Conservation (phyloP, 2,329 filamentous ascomycete species). For the Penicillium sp. region DNA sequence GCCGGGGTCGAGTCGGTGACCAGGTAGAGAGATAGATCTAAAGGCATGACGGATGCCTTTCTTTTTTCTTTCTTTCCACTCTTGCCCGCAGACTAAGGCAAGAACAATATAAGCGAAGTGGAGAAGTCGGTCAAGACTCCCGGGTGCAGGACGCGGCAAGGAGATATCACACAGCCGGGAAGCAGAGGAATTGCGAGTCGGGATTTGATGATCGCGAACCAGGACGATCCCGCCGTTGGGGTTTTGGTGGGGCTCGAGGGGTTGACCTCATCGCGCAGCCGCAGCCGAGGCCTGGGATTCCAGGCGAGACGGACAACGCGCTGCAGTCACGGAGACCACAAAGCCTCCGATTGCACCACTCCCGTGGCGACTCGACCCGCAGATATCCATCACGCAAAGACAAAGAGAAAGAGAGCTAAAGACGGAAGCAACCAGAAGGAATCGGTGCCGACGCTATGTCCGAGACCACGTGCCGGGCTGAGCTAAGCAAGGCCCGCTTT, state of each 20-base stretch:
- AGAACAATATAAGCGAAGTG: too few relatives aligned
- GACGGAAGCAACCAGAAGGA: too few relatives aligned
- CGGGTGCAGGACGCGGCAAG: too few relatives aligned
- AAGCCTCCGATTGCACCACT: too few relatives aligned
- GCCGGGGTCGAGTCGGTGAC: conserved; percentile 90
- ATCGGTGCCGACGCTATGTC: conserved; percentile 2
- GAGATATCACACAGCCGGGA: too few relatives aligned
- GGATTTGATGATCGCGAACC: conserved; percentile 11
- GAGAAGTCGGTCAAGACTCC: too few relatives aligned
- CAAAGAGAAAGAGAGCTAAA: too few relatives aligned
- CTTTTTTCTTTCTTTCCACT: background rate
- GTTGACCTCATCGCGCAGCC: conserved; percentile 19
- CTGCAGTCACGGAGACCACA: too few relatives aligned
- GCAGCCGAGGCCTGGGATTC: background rate
- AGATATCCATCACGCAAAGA: too few relatives aligned
- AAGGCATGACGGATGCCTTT: conserved; percentile 36
- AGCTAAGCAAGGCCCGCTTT: conserved; percentile 27
- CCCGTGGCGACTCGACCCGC: too few relatives aligned
- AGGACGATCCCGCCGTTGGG: conserved; percentile 15
- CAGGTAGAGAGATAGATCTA: conserved; percentile 81
- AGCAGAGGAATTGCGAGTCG: too few relatives aligned
- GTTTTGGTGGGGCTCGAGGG: conserved; percentile 15
- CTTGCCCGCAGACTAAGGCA: background rate
- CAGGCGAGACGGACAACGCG: background rate
- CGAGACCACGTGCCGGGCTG: conserved; percentile 25